Percentiles rank a stretch among this genome's conserved stretches.
Conservation (phyloP, 768 basidiomycete genomes). For the Chalciporus piperatus region DNA sequence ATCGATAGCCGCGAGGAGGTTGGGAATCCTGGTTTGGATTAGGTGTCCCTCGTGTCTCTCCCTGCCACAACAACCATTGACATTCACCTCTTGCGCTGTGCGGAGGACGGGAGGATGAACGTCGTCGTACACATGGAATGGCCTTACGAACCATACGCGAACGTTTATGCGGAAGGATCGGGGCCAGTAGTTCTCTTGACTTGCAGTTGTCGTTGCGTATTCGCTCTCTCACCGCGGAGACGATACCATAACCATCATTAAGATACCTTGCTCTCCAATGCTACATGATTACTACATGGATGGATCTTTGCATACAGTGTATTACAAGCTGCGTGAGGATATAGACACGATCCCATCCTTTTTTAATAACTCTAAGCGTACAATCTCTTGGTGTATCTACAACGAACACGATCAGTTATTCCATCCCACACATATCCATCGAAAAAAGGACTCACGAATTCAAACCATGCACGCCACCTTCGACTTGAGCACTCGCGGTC, state of each 20-base stretch:
- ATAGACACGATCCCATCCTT: background rate
- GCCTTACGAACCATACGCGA: conserved; percentile 27
- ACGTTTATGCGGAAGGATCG: too few relatives aligned
- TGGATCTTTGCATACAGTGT: background rate
- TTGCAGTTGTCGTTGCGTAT: too few relatives aligned
- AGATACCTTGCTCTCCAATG: background rate
- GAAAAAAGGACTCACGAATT: conserved; percentile 69
- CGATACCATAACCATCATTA: background rate
- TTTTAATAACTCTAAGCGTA: conserved; percentile 34
- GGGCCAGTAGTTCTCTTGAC: too few relatives aligned
- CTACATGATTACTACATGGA: background rate
- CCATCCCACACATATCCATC: background rate
- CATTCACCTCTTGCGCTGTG: conserved; percentile 21
- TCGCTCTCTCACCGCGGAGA: background rate
- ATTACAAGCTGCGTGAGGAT: background rate
- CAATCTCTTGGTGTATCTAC: conserved; percentile 57
- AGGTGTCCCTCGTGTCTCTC: background rate
- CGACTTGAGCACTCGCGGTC: conserved; percentile 92
- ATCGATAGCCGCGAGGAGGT: background rate
- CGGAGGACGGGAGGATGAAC: conserved; percentile 20
- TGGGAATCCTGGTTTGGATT: background rate
- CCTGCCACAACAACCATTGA: too few relatives aligned
- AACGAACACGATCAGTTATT: conserved; percentile 4
- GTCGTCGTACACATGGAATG: conserved; percentile 25
- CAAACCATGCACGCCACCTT: conserved; percentile 93